Evolutionary conservation across 768 basidiomycete species (phyloP).

Genomic region (Lepiota brunneoincarnata): DNA sequence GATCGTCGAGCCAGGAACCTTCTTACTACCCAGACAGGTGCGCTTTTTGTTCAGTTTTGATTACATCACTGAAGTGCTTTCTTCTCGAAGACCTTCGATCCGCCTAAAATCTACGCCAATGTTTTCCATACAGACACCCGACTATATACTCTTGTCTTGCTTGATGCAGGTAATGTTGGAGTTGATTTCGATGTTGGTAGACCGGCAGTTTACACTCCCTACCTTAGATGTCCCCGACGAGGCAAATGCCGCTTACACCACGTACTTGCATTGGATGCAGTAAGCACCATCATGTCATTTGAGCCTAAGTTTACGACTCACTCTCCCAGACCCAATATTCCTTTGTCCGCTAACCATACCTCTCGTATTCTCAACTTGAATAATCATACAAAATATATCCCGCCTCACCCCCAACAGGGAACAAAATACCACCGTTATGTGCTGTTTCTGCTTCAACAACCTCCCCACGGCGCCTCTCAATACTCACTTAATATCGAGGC

Average conservation of each 20-base stretch:
- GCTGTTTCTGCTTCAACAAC: conserved; percentile 72
- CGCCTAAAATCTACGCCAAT: conserved; percentile 67
- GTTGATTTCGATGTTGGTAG: neutral
- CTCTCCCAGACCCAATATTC: conserved; percentile 69
- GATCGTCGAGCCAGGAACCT: conserved; percentile 70
- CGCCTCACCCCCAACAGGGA: conserved; percentile 90
- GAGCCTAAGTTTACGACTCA: conserved; percentile 10
- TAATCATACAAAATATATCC: conserved; percentile 73
- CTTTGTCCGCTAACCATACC: conserved; percentile 59
- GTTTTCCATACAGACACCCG: conserved; percentile 80
- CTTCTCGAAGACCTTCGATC: conserved; percentile 51
- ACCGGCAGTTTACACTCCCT: conserved; percentile 8
- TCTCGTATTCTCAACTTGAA: conserved; percentile 39
- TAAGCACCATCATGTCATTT: conserved; percentile 32
- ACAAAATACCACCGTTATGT: conserved; percentile 91
- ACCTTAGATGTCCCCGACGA: conserved; percentile 78
- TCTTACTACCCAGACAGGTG: conserved; percentile 67
- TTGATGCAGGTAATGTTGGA: conserved; percentile 68
- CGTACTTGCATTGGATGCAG: conserved; percentile 87
- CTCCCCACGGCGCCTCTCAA: conserved; percentile 29
- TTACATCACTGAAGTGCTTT: neutral
- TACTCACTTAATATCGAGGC: conserved; percentile 34
- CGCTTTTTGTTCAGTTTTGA: conserved; percentile 11
- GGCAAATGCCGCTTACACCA: conserved; percentile 57
- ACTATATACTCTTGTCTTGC: conserved; percentile 83